Evolutionary conservation across 2,329 filamentous ascomycete species (phyloP).

Genomic region (Penicillium rolfsii): DNA sequence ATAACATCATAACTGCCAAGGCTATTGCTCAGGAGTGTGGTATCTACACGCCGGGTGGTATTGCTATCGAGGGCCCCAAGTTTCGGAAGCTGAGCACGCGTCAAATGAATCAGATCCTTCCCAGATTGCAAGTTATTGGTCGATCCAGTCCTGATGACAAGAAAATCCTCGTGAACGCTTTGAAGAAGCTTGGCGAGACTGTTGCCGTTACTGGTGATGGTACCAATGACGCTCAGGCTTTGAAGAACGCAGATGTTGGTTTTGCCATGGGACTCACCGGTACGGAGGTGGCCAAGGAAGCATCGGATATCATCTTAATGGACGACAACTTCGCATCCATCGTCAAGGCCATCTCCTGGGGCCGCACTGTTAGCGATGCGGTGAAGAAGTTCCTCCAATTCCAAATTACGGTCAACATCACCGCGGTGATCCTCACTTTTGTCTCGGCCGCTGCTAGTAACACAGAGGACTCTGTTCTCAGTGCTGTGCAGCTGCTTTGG

Average conservation of each 20-base stretch:
- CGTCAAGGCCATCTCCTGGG: conserved; percentile 81
- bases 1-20: conserved; percentile 77
- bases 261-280: conserved; percentile 86
- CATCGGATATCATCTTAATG: conserved; percentile 83
- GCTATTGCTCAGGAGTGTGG: conserved; percentile 79
- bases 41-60: conserved; percentile 68
- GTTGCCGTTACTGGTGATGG: conserved; percentile 83
- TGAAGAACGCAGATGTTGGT: conserved; percentile 79
- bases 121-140: conserved; percentile 70
- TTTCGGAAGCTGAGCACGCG: conserved; percentile 72
- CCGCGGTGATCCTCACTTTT: conserved; percentile 67
- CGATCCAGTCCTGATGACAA: conserved; percentile 78
- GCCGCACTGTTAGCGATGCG: conserved; percentile 74
- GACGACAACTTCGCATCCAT: conserved; percentile 88
- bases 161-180: conserved; percentile 69
- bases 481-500: conserved; percentile 69
- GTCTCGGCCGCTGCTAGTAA: conserved; percentile 63
- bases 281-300: conserved; percentile 83
- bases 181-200: conserved; percentile 74
- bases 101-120: conserved; percentile 69
- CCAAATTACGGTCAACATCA: conserved; percentile 64
- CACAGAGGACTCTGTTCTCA: conserved; percentile 63
- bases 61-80: conserved; percentile 77
- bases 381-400: conserved; percentile 72
- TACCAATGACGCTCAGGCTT: conserved; percentile 79